Evolutionary conservation across 306 rosid genomes (phyloP), one percentile per base, ranked within the genome.

Genomic region (Ochetophila trinervis): DNA sequence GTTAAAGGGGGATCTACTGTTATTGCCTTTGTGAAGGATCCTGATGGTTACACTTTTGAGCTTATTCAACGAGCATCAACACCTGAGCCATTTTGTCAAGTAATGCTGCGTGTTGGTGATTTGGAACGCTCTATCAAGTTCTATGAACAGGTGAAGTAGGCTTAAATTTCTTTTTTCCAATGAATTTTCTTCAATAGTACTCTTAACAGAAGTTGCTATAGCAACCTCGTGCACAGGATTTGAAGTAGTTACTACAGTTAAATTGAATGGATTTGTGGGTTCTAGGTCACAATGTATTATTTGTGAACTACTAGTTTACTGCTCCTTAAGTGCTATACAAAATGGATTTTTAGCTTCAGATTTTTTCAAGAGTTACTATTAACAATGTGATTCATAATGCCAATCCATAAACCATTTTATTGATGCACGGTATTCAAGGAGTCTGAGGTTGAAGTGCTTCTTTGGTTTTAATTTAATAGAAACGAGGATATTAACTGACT

Each of bases 41-140:
- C 97, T 24, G 99, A 93, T 80, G 99, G 97, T 77, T 93, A 93
- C 63, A 0, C 7, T 12, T 93, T 93, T 80, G 96, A 87, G 80
- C 76, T 93, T 53, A 85, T 93, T 72, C 88, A 93, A 84, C 80
- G 99, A 72, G 77, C 77, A 44, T 68, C 89, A 50, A 86, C 95
- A 35, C 95, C 90, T 0, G 96, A 93, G 74, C 97, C 99, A 45
- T 68, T 93, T 50, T 86, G 97, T 71, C 99, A 93, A 86, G 87
- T 93, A 10, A 93, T 93, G 99, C 99, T 90, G 23, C 96, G 99
- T 45, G 96, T 93, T 76, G 97, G 97, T 21, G 96, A 93, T 71
- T 76, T 90, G 24, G 99, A 93, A 53, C 88, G 90, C 56, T 72
- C 97, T 17, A 78, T 93, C 71, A 90, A 85, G 88, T 93, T 93